Conservation (phyloP, 164 flowering plant genomes). For the Tetrastigma voinierianum region DNA sequence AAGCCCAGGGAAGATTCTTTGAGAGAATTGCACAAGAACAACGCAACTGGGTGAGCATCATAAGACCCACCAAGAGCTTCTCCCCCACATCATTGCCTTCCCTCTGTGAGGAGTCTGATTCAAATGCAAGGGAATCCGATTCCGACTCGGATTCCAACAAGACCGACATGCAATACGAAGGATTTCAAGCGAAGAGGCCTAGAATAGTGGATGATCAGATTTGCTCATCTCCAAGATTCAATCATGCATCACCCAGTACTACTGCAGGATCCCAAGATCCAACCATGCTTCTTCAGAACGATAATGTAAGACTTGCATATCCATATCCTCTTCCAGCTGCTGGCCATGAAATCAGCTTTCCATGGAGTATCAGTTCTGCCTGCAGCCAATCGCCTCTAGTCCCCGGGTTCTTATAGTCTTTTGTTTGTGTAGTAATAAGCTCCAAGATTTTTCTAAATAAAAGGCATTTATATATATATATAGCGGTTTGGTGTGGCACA, state of each 20-base stretch:
- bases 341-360: constrained; percentile 7
- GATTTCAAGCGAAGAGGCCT: constrained; percentile 24
- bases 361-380: constrained; percentile 10
- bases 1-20: constrained; percentile 63
- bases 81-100: constrained; percentile 41
- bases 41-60: constrained; percentile 1
- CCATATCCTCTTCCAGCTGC: too few species aligned
- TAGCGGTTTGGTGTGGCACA: too few species aligned
- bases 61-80: constrained; percentile 23
- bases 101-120: constrained; percentile 54
- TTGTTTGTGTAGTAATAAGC: not conserved
- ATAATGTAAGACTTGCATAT: not conserved
- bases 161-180: constrained; percentile 13
- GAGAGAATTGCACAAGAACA: constrained; percentile 41
- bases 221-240: not conserved
- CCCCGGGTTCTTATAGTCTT: constrained; percentile 13
- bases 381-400: constrained; percentile 23
- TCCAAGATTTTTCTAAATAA: too few species aligned
- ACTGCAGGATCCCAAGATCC: constrained; percentile 2
- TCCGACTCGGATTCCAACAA: constrained; percentile 34
- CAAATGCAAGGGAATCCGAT: constrained; percentile 29
- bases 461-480: too few species aligned
- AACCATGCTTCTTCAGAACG: constrained; percentile 11
- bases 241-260: not conserved
- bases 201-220: not conserved